Percentiles rank a stretch among this genome's conserved stretches.
Conservation (phyloP, 805 yeast genomes). For the Saccharomyces jurei region DNA sequence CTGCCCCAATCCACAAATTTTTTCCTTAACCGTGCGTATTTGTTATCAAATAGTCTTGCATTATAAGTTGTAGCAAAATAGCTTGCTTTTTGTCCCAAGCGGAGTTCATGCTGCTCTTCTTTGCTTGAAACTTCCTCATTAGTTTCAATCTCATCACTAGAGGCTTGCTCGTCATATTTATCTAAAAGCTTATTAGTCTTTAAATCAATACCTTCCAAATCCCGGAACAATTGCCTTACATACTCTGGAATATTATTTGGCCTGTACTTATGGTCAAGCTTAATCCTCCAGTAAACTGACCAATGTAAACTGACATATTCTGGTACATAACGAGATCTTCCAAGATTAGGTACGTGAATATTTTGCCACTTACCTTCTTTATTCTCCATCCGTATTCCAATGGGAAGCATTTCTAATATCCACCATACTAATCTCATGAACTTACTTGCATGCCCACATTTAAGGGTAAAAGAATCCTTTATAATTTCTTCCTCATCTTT, state of each 20-base stretch:
- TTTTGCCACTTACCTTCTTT: conserved; percentile 42
- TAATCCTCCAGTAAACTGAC: conserved; percentile 54
- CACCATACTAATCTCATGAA: conserved; percentile 42
- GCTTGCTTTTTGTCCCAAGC: background rate
- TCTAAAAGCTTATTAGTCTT: background rate
- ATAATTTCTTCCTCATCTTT: conserved; percentile 34
- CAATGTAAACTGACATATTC: conserved; percentile 44
- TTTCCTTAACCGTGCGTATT: conserved; percentile 9
- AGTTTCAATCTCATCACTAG: background rate
- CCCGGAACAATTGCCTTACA: conserved; percentile 18
- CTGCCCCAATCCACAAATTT: conserved; percentile 24
- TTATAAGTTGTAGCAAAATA: background rate
- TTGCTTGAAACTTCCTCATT: background rate
- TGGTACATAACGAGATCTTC: conserved; percentile 45
- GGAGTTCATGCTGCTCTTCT: background rate
- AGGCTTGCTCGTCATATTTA: background rate
- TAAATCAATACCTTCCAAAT: conserved; percentile 10
- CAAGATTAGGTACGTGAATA: conserved; percentile 48
- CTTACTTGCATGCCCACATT: conserved; percentile 6
- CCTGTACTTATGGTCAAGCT: conserved; percentile 37
- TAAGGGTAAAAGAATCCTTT: conserved; percentile 10
- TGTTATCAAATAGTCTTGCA: conserved; percentile 3
- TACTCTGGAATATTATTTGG: conserved; percentile 40
- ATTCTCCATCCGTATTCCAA: conserved; percentile 45
- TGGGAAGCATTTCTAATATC: conserved; percentile 53